Conservation (phyloP, 148 eudicot species). For the Dianthus caryophyllus region DNA sequence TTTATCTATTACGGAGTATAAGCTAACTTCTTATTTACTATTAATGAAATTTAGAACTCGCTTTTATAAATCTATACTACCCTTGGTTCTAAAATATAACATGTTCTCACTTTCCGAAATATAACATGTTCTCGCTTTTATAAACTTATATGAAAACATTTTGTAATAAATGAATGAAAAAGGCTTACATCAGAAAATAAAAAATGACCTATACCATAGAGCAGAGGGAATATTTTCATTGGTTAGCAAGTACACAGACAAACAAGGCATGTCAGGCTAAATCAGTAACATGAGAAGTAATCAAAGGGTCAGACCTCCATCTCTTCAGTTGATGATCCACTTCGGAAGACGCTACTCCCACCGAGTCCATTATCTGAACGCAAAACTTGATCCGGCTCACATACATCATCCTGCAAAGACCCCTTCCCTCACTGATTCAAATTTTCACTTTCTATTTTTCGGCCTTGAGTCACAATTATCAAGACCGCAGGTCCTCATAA, state of each 20-base stretch:
- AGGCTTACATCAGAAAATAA: too few relatives aligned
- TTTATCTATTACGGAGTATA: too few relatives aligned
- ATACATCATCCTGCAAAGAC: slow-evolving; percentile 53
- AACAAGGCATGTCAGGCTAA: slow-evolving; percentile 6
- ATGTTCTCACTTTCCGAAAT: too few relatives aligned
- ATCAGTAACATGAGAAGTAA: neutral
- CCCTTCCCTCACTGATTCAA: slow-evolving; percentile 45
- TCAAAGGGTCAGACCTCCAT: slow-evolving; percentile 44
- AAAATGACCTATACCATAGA: too few relatives aligned
- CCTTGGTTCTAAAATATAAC: too few relatives aligned
- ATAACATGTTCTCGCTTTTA: too few relatives aligned
- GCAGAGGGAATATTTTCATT: too few relatives aligned
- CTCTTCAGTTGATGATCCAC: slow-evolving; percentile 46
- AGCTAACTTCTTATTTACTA: too few relatives aligned
- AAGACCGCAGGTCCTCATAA: slow-evolving; percentile 44
- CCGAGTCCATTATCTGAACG: slow-evolving; percentile 31
- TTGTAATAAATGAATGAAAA: too few relatives aligned
- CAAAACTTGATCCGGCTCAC: slow-evolving; percentile 29
- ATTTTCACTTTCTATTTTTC: slow-evolving; percentile 36
- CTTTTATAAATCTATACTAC: too few relatives aligned
- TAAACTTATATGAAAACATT: too few relatives aligned
- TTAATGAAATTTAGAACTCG: too few relatives aligned
- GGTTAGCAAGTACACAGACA: slow-evolving; percentile 14
- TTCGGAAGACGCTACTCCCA: slow-evolving; percentile 41
- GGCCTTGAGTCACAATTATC: slow-evolving; percentile 29